These are phyloP conservation scores for Trifolium repens DNA, from an alignment of 306 rosid species.

Conservation along the genomic window DNA sequence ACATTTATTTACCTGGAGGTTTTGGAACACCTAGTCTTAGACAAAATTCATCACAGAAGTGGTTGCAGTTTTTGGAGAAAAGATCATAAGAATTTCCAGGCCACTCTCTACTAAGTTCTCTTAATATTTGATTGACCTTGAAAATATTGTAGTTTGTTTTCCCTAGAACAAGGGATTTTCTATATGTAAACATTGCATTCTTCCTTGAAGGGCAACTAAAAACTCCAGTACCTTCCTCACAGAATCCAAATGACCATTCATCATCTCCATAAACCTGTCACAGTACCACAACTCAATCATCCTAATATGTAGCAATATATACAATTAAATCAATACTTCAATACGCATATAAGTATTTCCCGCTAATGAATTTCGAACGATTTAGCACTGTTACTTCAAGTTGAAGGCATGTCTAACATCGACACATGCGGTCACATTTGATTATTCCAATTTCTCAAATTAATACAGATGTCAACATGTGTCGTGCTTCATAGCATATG, in stretches of 20 bases:
- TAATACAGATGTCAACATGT: too few species aligned
- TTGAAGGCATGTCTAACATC: too few species aligned
- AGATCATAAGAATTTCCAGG: slow-evolving; percentile 76
- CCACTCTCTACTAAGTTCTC: slow-evolving; percentile 89
- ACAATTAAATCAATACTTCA: too few species aligned
- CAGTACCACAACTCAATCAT: slow-evolving; percentile 1
- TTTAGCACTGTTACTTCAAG: too few species aligned
- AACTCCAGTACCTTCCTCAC: slow-evolving; percentile 87
- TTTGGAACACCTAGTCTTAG: slow-evolving; percentile 73
- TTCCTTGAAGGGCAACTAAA: slow-evolving; percentile 76
- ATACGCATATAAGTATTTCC: too few species aligned
- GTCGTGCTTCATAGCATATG: too few species aligned
- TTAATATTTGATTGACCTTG: slow-evolving; percentile 72
- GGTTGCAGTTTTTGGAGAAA: slow-evolving; percentile 85
- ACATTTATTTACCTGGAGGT: slow-evolving; percentile 71
- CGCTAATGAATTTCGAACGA: too few species aligned
- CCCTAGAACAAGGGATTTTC: slow-evolving; percentile 72
- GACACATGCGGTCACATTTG: too few species aligned
- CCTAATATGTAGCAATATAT: not conserved
- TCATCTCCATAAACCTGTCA: slow-evolving; percentile 82
- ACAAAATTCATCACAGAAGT: slow-evolving; percentile 83
- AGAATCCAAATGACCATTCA: slow-evolving; percentile 92
- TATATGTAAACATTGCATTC: slow-evolving; percentile 75
- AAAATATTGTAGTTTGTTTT: slow-evolving; percentile 58
- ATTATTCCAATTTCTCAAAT: too few species aligned